Percentiles rank a stretch among this genome's conserved stretches.
These are phyloP conservation scores for Ogataea parapolymorpha DNA, from an alignment of 805 yeast species.

Conservation along the genomic window DNA sequence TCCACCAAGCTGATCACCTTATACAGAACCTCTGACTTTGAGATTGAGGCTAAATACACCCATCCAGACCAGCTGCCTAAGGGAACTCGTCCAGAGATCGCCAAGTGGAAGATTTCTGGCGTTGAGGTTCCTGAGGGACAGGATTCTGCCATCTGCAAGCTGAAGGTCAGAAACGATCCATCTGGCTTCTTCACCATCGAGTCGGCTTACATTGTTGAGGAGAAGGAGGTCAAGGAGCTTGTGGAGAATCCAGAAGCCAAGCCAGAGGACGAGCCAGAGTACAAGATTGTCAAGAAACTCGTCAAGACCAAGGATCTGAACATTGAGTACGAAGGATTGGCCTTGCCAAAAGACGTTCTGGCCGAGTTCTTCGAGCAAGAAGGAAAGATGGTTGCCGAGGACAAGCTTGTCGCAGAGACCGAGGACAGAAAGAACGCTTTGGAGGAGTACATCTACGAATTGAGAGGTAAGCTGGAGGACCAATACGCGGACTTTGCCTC, in stretches of 20 bases:
- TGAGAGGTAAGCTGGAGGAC: constrained; percentile 95
- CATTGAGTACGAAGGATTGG: constrained; percentile 58
- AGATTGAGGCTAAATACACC: constrained; percentile 82
- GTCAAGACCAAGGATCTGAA: constrained; percentile 83
- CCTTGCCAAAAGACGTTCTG: constrained; percentile 55
- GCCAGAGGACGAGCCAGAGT: constrained; percentile 77
- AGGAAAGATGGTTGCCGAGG: constrained; percentile 79
- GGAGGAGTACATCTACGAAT: constrained; percentile 97
- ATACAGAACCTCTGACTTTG: constrained; percentile 87
- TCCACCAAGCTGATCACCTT: constrained; percentile 92
- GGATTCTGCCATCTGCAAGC: constrained; percentile 74
- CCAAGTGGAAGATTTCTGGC: constrained; percentile 85
- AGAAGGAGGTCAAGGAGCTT: constrained; percentile 83
- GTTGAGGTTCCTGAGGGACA: constrained; percentile 78
- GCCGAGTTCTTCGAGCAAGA: constrained; percentile 75
- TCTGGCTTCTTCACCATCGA: constrained; percentile 93
- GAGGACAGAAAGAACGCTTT: constrained; percentile 98
- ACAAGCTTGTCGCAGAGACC: constrained; percentile 96
- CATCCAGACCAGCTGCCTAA: constrained; percentile 67
- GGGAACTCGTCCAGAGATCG: constrained; percentile 63
- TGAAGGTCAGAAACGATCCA: constrained; percentile 96
- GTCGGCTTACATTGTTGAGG: constrained; percentile 92
- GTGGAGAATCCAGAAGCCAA: constrained; percentile 57
- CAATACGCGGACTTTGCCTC: constrained; percentile 84
- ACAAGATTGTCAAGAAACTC: constrained; percentile 85